Percentiles rank a stretch among this genome's conserved stretches.
Evolutionary conservation across 495 filamentous ascomycete species (phyloP).

Genomic region (Bacidia rubella): DNA sequence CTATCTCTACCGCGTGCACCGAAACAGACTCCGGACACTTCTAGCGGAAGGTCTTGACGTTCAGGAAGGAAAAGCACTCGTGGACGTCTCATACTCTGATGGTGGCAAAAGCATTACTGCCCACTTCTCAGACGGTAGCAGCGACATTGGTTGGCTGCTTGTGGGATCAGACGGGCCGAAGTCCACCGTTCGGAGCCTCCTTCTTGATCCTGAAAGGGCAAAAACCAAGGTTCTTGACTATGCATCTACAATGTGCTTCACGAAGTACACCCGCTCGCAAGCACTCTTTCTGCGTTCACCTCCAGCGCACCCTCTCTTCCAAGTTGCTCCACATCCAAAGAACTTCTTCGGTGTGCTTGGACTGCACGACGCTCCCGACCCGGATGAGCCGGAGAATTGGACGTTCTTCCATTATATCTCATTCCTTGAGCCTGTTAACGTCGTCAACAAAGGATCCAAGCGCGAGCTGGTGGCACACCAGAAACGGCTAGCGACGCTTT

Average conservation of each 20-base stretch:
- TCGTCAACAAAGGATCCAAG: constrained; percentile 5
- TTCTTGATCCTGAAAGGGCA: constrained; percentile 12
- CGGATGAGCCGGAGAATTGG: constrained; percentile 26
- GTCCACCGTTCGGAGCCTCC: constrained; percentile 13
- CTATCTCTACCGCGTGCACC: constrained; percentile 25
- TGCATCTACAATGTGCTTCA: constrained; percentile 18
- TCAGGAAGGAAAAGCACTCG: constrained; percentile 17
- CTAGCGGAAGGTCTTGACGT: constrained; percentile 24
- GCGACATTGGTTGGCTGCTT: constrained; percentile 9
- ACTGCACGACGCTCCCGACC: constrained; percentile 18
- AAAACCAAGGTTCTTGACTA: constrained; percentile 3
- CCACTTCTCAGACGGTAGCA: constrained; percentile 15
- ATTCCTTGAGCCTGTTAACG: constrained; percentile 20
- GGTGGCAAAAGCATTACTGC: constrained; percentile 18
- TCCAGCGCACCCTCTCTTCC: neutral
- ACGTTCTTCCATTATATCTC: constrained; percentile 25
- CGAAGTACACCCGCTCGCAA: constrained; percentile 18
- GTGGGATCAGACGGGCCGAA: constrained; percentile 18
- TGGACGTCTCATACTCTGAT: constrained; percentile 8
- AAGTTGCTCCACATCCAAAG: neutral
- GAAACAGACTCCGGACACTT: constrained; percentile 24
- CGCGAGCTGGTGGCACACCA: constrained; percentile 25
- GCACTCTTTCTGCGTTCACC: constrained; percentile 17
- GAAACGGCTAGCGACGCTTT: constrained; percentile 25
- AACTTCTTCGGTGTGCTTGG: neutral